Percentiles rank a stretch among this genome's conserved stretches.
Evolutionary conservation across 208 protist genomes (phyloP).

Genomic region (Trypanosomatidae sp.): DNA sequence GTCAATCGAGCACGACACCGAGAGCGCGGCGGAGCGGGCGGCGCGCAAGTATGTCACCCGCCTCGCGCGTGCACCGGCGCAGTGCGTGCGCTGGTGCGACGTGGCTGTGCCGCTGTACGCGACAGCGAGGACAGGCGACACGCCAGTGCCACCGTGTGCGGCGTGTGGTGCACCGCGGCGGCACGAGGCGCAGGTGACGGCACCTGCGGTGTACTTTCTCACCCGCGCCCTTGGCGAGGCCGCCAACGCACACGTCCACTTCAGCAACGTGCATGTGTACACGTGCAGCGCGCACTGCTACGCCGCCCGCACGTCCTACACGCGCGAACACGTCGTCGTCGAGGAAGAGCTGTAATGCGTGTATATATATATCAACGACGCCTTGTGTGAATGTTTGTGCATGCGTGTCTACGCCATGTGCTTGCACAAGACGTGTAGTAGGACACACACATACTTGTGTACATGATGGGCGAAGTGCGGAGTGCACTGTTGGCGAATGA

Average conservation of each 20-base stretch:
- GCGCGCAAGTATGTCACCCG: constrained; percentile 67
- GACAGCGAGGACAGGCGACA: constrained; percentile 10
- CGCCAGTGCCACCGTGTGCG: constrained; percentile 30
- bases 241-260: constrained; percentile 51
- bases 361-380: too few relatives aligned
- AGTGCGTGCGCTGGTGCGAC: constrained; percentile 81
- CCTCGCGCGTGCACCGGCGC: constrained; percentile 47
- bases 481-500: constrained; percentile 5
- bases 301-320: constrained; percentile 23
- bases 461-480: constrained; percentile 1
- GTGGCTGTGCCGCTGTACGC: constrained; percentile 36
- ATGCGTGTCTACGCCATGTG: neutral
- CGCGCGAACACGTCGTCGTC: constrained; percentile 45
- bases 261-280: constrained; percentile 71
- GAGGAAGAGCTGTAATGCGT: constrained; percentile 66
- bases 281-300: constrained; percentile 70
- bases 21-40: constrained; percentile 40
- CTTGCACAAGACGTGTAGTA: neutral
- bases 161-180: constrained; percentile 30
- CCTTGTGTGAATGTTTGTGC: too few relatives aligned
- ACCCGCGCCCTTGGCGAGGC: constrained; percentile 38
- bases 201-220: constrained; percentile 70
- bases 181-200: constrained; percentile 77
- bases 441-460: neutral
- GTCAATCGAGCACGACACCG: constrained; percentile 56